Conservation (phyloP, 495 filamentous ascomycete genomes). For the Penicillium longicatenatum region DNA sequence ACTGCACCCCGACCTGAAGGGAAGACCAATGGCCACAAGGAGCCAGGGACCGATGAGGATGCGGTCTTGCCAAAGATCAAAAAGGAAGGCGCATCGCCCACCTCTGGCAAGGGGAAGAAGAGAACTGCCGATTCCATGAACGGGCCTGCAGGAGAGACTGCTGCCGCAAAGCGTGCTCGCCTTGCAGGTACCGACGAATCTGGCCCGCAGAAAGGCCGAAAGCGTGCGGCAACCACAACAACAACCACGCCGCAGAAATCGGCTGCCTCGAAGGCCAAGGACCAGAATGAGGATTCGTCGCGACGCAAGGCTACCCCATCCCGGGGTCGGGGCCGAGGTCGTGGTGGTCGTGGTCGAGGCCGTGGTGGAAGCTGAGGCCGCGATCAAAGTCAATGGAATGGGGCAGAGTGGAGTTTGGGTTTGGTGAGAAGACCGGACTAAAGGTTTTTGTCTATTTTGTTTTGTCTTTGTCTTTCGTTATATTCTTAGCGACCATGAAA, state of each 20-base stretch:
- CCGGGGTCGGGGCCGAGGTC: slow-evolving; percentile 1
- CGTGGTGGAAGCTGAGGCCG: neutral
- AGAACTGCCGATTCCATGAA: slow-evolving; percentile 6
- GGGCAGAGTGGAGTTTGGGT: neutral
- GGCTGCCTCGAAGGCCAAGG: neutral
- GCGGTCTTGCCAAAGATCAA: neutral
- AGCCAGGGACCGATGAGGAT: neutral
- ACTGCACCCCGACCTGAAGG: slow-evolving; percentile 1
- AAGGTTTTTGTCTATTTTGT: neutral
- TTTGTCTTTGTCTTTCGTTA: neutral
- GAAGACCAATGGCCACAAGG: neutral
- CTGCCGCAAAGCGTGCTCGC: neutral
- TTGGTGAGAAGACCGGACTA: neutral
- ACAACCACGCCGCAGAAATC: neutral
- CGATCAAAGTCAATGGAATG: neutral
- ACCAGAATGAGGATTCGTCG: neutral
- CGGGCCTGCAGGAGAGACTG: neutral
- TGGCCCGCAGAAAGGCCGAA: neutral
- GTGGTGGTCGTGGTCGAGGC: neutral
- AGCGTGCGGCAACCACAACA: neutral
- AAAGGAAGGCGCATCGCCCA: neutral
- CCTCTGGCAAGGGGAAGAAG: slow-evolving; percentile 10
- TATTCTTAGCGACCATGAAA: neutral
- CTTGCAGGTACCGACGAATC: neutral
- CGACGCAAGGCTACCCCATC: neutral